A percentile compares a stretch with the other conserved stretches of the same genome.
These are phyloP conservation scores for Vigna trinervia DNA, from an alignment of 306 rosid species.

Conservation along the genomic window DNA sequence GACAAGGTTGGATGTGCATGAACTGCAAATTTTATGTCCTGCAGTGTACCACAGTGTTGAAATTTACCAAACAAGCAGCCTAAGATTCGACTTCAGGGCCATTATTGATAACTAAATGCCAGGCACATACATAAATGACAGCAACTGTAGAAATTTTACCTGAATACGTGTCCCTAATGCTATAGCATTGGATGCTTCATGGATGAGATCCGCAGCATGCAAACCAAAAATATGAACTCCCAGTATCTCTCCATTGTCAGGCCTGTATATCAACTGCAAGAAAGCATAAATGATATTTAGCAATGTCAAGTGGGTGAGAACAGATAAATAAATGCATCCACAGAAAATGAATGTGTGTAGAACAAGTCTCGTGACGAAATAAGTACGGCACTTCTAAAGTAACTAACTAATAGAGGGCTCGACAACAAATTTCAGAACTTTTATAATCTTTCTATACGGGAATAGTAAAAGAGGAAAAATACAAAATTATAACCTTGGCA, in stretches of 20 bases:
- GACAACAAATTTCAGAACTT: slow-evolving; percentile 1
- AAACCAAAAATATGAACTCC: slow-evolving; percentile 97
- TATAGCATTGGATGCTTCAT: slow-evolving; percentile 96
- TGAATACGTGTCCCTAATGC: slow-evolving; percentile 91
- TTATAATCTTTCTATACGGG: neutral
- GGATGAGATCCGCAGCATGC: slow-evolving; percentile 99
- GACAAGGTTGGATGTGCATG: slow-evolving; percentile 99
- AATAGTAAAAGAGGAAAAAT: slow-evolving; percentile 34
- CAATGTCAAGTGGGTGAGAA: slow-evolving; percentile 12
- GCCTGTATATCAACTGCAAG: slow-evolving; percentile 91
- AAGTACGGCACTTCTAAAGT: slow-evolving; percentile 5
- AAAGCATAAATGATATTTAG: slow-evolving; percentile 44
- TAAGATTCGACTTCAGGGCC: neutral
- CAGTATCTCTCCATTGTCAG: slow-evolving; percentile 96
- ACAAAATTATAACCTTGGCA: slow-evolving; percentile 72
- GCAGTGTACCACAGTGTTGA: slow-evolving; percentile 45
- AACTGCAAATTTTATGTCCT: slow-evolving; percentile 87
- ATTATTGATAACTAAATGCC: slow-evolving; percentile 15
- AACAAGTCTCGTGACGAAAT: slow-evolving; percentile 16
- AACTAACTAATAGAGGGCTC: slow-evolving; percentile 2
- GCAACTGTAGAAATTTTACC: slow-evolving; percentile 48
- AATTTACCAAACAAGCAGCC: slow-evolving; percentile 18
- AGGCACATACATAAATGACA: neutral
- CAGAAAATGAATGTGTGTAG: slow-evolving; percentile 18
- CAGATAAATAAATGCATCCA: slow-evolving; percentile 23